These are phyloP conservation scores for Pleurotus platypus DNA, from an alignment of 768 basidiomycete species.

Conservation along the genomic window DNA sequence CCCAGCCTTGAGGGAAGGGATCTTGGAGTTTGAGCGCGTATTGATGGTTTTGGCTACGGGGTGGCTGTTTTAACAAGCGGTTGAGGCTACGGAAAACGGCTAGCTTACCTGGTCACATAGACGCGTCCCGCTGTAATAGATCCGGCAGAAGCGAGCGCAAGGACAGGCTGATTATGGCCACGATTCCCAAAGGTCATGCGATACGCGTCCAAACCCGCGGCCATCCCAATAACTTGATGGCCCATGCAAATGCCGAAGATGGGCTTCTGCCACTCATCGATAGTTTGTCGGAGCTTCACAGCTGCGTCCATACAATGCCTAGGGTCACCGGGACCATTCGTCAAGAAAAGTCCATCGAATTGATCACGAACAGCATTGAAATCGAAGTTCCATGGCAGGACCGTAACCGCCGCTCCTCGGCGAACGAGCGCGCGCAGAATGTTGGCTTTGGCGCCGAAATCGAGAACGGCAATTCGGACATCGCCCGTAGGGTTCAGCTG, in stretches of 20 bases:
- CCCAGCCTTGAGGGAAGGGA: constrained; percentile 96
- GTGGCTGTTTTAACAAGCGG: constrained; percentile 7
- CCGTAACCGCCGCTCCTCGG: constrained; percentile 89
- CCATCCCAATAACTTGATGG: constrained; percentile 96
- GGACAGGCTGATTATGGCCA: constrained; percentile 97
- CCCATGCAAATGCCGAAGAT: constrained; percentile 99
- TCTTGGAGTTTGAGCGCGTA: constrained; percentile 94
- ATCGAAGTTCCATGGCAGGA: constrained; percentile 96
- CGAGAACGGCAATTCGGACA: constrained; percentile 91
- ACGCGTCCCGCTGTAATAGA: constrained; percentile 95
- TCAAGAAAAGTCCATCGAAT: constrained; percentile 92
- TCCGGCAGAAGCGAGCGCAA: constrained; percentile 90
- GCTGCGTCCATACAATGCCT: constrained; percentile 84
- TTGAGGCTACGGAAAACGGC: neutral
- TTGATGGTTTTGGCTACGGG: constrained; percentile 87
- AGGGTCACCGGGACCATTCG: constrained; percentile 97
- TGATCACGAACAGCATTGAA: constrained; percentile 89
- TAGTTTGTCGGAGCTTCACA: constrained; percentile 71
- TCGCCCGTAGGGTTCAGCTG: constrained; percentile 83
- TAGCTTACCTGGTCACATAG: constrained; percentile 86
- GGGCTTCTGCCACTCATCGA: constrained; percentile 89
- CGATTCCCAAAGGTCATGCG: constrained; percentile 99
- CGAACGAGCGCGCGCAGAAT: constrained; percentile 90
- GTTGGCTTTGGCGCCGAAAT: constrained; percentile 98
- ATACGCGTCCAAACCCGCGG: constrained; percentile 94